Base-by-base conservation (phyloP, 2,329 filamentous ascomycete species). In the Curvularia lunata region DNA sequence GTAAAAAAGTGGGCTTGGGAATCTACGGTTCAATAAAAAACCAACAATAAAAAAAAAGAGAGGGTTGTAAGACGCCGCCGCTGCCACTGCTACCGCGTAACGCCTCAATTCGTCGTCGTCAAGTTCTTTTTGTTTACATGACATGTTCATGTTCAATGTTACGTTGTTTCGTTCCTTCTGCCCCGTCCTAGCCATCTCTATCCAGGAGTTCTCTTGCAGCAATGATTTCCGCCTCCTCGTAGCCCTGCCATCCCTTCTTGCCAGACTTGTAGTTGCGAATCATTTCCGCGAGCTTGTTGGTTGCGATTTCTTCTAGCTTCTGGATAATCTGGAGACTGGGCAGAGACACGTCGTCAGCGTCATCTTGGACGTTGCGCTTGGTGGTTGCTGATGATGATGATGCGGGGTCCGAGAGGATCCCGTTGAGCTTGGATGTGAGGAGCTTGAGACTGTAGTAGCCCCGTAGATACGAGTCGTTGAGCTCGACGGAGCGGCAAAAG, bases 391-490 rank as follows among this genome's bases (percentile, higher is more conserved):
- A 62, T 30, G 42, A 28, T 30, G 42, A 28, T 6, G 25, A 19
- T 18, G 42, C 25, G 27, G 42, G 42, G 55, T 67, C 62, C 18
- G 77, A 66, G 71, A 74, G 78, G 59, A 70, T 47, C 16, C 68
- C 61, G 12, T 72, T 63, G 43, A 75, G 68, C 32, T 67, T 67
- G n/a, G 66, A 43, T 43, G 85, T 70, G 77, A 92, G 89, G 77
- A 93, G 76, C 75, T 94, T 95, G 58, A 99, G 80, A 6, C 95
- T 95, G 77, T 97, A 98, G 75, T 92, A 96, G 1, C 93, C 95
- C 60, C 95, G 87, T 61, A 98, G 78, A 74, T 97, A 98, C 73
- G 92, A 88, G 68, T 97, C 91, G 72, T 95, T 98, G 51, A 99
- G 85, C 79, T 99, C 95, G 64, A 98, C 86, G 71, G 92, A 95